Percentiles rank a stretch among this genome's conserved stretches.
phyloP scores from a whole-genome alignment of 2,329 filamentous ascomycete species.

The Fusarium sp. region DNA sequence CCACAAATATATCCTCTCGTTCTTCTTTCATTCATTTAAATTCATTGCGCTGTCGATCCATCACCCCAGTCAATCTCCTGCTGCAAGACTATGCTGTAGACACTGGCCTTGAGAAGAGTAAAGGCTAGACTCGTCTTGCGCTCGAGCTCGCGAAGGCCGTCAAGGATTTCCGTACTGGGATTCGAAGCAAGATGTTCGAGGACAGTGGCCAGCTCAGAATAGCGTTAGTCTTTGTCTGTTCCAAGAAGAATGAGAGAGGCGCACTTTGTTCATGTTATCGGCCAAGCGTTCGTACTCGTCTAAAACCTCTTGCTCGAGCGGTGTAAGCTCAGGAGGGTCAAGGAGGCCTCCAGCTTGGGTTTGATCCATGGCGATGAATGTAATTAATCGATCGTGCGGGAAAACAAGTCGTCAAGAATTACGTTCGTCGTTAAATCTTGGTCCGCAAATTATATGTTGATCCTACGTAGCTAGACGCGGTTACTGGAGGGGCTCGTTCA shows the following conservation, averaged over 20 bases:
- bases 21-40: neutral
- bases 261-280: conserved; percentile 90
- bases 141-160: conserved; percentile 88
- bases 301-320: conserved; percentile 91
- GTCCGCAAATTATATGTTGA: conserved; percentile 10
- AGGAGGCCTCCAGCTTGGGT: conserved; percentile 45
- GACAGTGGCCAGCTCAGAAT: conserved; percentile 65
- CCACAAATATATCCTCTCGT: neutral
- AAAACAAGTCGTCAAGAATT: neutral
- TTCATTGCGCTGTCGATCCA: conserved; percentile 53
- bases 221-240: neutral
- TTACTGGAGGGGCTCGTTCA: conserved; percentile 14
- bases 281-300: conserved; percentile 92
- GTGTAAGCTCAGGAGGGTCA: conserved; percentile 71
- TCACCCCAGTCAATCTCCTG: conserved; percentile 88
- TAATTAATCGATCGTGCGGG: neutral
- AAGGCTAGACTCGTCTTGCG: conserved; percentile 95
- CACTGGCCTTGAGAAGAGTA: conserved; percentile 95
- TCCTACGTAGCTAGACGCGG: neutral
- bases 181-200: conserved; percentile 74
- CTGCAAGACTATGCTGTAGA: conserved; percentile 98
- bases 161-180: conserved; percentile 84
- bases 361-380: conserved; percentile 37
- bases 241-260: conserved; percentile 19
- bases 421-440: neutral